Percentiles rank a stretch among this genome's conserved stretches.
Evolutionary conservation across 495 filamentous ascomycete genomes (phyloP).

Genomic region (Trichoderma parareesei): DNA sequence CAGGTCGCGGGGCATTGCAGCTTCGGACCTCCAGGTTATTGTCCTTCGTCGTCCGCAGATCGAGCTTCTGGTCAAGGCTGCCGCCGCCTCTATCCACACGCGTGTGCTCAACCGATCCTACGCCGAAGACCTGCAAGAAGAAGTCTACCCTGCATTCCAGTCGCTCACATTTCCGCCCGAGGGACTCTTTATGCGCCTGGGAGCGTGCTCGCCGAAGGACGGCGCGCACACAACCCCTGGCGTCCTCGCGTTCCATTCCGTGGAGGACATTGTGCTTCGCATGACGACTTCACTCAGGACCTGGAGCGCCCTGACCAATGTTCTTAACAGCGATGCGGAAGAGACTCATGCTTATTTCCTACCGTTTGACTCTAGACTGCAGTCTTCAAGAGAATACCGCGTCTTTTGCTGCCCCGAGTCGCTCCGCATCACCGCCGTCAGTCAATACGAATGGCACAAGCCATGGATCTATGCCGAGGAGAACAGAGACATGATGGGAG

Average conservation of each 20-base stretch:
- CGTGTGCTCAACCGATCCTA: conserved; percentile 15
- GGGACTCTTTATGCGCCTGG: conserved; percentile 26
- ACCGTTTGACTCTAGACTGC: conserved; percentile 24
- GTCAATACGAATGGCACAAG: conserved; percentile 28
- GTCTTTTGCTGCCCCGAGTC: conserved; percentile 24
- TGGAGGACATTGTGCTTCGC: conserved; percentile 19
- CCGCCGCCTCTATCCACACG: conserved; percentile 16
- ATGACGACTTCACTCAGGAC: conserved; percentile 23
- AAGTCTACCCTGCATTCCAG: conserved; percentile 16
- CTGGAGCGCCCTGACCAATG: conserved; percentile 16
- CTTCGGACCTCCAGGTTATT: conserved; percentile 14
- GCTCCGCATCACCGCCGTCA: conserved; percentile 23
- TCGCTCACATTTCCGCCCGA: conserved; percentile 17
- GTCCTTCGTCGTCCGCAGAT: conserved; percentile 12
- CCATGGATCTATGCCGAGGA: conserved; percentile 21
- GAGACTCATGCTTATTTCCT: conserved; percentile 21
- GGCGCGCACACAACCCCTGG: conserved; percentile 15
- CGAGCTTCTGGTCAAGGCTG: conserved; percentile 15
- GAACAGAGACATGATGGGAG: conserved; percentile 5
- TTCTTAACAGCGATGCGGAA: conserved; percentile 2
- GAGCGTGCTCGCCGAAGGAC: conserved; percentile 28
- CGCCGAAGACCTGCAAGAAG: conserved; percentile 17
- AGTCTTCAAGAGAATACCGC: conserved; percentile 22
- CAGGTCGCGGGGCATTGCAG: conserved; percentile 11
- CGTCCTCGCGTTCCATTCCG: conserved; percentile 15